Evolutionary conservation across 1,284 basidiomycete species (phyloP).

Genomic region (Boletellus dicymbophilus): DNA sequence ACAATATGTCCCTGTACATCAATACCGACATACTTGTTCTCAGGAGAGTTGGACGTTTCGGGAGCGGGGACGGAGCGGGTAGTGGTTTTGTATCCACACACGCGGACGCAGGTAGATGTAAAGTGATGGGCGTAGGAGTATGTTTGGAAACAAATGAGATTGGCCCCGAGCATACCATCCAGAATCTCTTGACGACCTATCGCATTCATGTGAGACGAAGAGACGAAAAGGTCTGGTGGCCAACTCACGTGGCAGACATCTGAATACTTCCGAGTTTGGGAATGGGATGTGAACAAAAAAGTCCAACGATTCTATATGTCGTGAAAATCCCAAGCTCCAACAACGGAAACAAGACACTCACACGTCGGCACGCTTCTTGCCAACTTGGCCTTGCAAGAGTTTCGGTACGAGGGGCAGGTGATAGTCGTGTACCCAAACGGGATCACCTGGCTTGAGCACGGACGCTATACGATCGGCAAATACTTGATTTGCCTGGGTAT

Average conservation of each 20-base stretch:
- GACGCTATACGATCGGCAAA: constrained; percentile 82
- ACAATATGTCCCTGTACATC: constrained; percentile 90
- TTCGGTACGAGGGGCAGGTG: constrained; percentile 91
- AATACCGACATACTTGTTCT: constrained; percentile 58
- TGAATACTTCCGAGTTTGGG: constrained; percentile 95
- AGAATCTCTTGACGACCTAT: constrained; percentile 87
- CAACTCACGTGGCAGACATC: constrained; percentile 82
- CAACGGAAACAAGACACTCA: constrained; percentile 16
- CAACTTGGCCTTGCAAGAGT: constrained; percentile 65
- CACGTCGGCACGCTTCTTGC: constrained; percentile 29
- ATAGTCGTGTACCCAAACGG: constrained; percentile 92
- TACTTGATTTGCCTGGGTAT: constrained; percentile 74
- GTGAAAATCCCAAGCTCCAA: background rate
- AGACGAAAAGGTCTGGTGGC: background rate
- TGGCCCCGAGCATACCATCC: constrained; percentile 98
- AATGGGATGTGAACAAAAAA: constrained; percentile 98
- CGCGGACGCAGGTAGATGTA: constrained; percentile 91
- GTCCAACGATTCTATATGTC: constrained; percentile 67
- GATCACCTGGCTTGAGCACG: constrained; percentile 86
- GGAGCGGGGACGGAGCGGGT: constrained; percentile 46
- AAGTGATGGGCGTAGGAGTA: constrained; percentile 98
- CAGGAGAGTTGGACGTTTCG: constrained; percentile 8
- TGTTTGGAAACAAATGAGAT: constrained; percentile 96
- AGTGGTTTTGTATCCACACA: constrained; percentile 93
- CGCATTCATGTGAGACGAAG: background rate